Evolutionary conservation across 192 early-diverging fungal species (phyloP).

Genomic region (Backusella sp.): DNA sequence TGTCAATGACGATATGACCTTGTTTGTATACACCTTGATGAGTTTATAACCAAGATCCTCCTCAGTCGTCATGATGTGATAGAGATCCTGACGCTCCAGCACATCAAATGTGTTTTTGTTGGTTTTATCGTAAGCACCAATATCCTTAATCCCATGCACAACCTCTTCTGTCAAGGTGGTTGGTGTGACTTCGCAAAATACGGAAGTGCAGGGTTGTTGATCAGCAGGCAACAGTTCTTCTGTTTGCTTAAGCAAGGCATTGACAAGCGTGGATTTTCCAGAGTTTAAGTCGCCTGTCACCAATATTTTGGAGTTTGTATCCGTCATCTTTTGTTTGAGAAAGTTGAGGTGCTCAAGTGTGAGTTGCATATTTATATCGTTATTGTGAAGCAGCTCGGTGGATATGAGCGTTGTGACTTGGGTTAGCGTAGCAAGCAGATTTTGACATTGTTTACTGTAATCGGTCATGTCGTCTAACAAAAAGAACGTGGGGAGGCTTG

Average conservation of each 20-base stretch:
- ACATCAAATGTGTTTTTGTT: constrained; percentile 67
- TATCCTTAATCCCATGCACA: constrained; percentile 82
- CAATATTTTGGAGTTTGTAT: constrained; percentile 88
- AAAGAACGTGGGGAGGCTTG: background rate
- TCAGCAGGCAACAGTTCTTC: constrained; percentile 83
- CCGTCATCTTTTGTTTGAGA: constrained; percentile 77
- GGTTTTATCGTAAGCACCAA: constrained; percentile 58
- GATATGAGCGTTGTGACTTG: background rate
- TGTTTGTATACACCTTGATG: constrained; percentile 57
- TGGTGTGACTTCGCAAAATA: constrained; percentile 94
- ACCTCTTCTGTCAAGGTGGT: constrained; percentile 74
- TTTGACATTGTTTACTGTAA: background rate
- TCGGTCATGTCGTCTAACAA: background rate
- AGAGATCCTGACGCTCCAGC: constrained; percentile 67
- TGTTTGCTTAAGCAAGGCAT: constrained; percentile 76
- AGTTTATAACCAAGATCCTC: constrained; percentile 81
- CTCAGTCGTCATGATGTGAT: constrained; percentile 77
- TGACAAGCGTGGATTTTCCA: constrained; percentile 96
- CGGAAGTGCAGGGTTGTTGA: constrained; percentile 95
- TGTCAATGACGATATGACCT: constrained; percentile 82
- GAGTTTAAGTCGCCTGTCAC: constrained; percentile 98
- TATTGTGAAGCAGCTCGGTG: background rate
- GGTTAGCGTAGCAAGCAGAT: background rate
- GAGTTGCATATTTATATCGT: background rate
- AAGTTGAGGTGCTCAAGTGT: constrained; percentile 63